Percentiles rank a stretch among this genome's conserved stretches.
Conservation (phyloP, 768 basidiomycete species). For the Infundibulicybe gibba region DNA sequence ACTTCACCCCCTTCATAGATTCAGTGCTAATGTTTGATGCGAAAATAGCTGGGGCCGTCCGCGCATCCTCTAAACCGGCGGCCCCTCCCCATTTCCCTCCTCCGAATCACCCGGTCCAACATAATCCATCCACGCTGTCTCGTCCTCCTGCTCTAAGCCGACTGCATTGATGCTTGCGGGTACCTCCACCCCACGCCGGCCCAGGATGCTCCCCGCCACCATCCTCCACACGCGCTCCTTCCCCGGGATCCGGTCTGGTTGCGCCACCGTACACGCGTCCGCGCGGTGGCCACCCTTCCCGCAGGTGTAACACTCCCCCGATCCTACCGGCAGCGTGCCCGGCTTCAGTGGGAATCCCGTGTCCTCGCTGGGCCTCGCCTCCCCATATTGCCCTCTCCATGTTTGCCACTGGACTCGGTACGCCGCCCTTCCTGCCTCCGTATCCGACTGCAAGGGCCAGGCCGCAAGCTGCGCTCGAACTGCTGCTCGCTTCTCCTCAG, state of each 20-base stretch:
- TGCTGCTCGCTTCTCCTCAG: too few species aligned
- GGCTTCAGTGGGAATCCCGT: conserved; percentile 7
- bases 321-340: conserved; percentile 3
- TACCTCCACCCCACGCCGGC: neutral
- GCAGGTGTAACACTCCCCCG: conserved; percentile 6
- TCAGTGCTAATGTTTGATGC: too few species aligned
- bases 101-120: too few species aligned
- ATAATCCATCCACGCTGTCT: too few species aligned
- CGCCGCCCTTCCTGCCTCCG: neutral
- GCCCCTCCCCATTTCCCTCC: conserved; percentile 18
- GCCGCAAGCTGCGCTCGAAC: neutral
- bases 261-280: too few species aligned
- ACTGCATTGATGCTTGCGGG: neutral
- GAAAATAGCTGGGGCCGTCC: conserved; percentile 5
- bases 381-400: neutral
- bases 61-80: conserved; percentile 11
- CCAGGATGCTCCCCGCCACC: too few species aligned
- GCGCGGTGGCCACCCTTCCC: neutral
- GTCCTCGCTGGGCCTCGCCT: neutral
- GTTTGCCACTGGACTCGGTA: neutral
- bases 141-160: neutral
- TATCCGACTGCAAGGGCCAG: neutral
- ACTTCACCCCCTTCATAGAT: too few species aligned
- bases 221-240: too few species aligned
- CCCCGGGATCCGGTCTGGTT: too few species aligned